Conservation (phyloP, 2,329 filamentous ascomycete genomes). For the Tolypocladium nubicola region DNA sequence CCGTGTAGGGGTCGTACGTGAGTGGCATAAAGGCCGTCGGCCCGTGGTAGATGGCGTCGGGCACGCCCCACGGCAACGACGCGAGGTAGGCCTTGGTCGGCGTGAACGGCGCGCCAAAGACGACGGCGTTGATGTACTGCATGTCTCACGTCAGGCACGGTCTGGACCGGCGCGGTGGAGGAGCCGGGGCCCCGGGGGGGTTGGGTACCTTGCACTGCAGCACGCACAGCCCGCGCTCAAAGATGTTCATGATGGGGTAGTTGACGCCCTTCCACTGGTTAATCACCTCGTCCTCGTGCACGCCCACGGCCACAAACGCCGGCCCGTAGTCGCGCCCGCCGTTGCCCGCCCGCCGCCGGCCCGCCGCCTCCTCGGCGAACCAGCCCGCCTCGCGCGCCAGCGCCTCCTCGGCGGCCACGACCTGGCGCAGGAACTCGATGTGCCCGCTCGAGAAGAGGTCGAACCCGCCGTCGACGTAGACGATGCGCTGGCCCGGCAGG, state of each 20-base stretch:
- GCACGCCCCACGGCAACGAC: constrained; percentile 61
- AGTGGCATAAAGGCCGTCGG: constrained; percentile 81
- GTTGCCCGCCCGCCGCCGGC: constrained; percentile 48
- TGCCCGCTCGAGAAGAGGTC: constrained; percentile 95
- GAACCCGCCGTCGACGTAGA: constrained; percentile 95
- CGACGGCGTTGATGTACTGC: constrained; percentile 75
- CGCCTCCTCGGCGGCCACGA: constrained; percentile 62
- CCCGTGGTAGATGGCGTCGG: constrained; percentile 87
- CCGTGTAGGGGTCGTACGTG: constrained; percentile 71
- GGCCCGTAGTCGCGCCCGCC: constrained; percentile 64
- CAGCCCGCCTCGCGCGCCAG: constrained; percentile 60
- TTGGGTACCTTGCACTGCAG: constrained; percentile 71
- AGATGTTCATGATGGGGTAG: constrained; percentile 99
- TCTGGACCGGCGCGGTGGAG: too few species aligned
- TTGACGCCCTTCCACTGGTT: constrained; percentile 96
- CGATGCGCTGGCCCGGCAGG: constrained; percentile 71
- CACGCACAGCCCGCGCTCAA: constrained; percentile 89
- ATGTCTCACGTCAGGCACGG: too few species aligned
- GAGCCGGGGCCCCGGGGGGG: too few species aligned
- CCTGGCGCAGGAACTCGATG: constrained; percentile 82
- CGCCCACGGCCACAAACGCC: constrained; percentile 80
- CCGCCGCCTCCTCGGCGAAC: constrained; percentile 55
- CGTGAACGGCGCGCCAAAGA: constrained; percentile 85
- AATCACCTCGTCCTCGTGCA: constrained; percentile 91
- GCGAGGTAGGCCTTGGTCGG: constrained; percentile 71